These are phyloP conservation scores for Pythium angustatum DNA, from an alignment of 352 stramenopile species.

Conservation along the genomic window DNA sequence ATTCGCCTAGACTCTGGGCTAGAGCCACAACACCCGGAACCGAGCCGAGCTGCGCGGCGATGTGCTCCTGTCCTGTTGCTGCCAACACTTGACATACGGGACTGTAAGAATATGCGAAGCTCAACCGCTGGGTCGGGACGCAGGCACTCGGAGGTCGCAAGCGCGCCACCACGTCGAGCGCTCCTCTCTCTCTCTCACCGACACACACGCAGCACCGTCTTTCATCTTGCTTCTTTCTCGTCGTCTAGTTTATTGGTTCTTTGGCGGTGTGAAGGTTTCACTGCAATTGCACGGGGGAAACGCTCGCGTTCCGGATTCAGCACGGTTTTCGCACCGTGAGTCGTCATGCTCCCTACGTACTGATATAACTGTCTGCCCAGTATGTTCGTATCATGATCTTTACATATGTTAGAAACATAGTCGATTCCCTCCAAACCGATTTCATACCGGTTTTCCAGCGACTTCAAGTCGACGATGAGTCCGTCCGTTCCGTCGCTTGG, in stretches of 20 bases:
- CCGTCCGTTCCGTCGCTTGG: neutral
- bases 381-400: neutral
- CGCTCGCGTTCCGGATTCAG: too few relatives aligned
- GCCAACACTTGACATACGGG: too few relatives aligned
- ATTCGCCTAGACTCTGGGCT: neutral
- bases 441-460: neutral
- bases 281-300: neutral
- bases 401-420: neutral
- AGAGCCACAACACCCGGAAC: neutral
- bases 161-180: too few relatives aligned
- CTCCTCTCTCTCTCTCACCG: too few relatives aligned
- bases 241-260: too few relatives aligned
- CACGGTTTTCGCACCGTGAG: too few relatives aligned
- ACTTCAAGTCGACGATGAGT: slow-evolving; percentile 7
- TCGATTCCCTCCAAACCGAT: neutral
- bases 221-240: neutral
- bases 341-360: neutral
- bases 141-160: too few relatives aligned
- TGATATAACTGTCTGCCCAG: neutral
- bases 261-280: too few relatives aligned
- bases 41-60: neutral
- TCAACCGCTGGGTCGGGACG: too few relatives aligned
- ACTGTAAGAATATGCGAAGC: neutral
- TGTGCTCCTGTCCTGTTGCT: neutral
- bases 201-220: neutral